Evolutionary conservation across 306 rosid genomes (phyloP).

Genomic region (Quercus rubra): DNA sequence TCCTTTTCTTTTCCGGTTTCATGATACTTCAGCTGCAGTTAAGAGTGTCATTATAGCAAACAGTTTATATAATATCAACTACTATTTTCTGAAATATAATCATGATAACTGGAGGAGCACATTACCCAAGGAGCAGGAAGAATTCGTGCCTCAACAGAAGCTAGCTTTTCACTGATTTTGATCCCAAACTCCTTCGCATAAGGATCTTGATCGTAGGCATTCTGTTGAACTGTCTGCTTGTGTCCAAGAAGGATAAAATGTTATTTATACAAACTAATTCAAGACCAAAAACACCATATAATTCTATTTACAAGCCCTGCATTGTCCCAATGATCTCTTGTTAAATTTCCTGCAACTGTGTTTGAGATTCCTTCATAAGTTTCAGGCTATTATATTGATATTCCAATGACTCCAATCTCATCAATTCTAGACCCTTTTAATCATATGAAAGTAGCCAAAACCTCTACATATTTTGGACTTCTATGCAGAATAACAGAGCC

Average conservation of each 20-base stretch:
- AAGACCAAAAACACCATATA: constrained; percentile 2
- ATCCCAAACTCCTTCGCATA: constrained; percentile 96
- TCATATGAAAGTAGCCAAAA: neutral
- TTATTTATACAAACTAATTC: neutral
- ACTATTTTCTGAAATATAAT: constrained; percentile 1
- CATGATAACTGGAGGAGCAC: constrained; percentile 10
- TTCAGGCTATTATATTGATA: neutral
- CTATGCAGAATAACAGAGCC: neutral
- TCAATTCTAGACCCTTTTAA: neutral
- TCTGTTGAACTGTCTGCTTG: constrained; percentile 77
- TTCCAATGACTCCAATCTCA: neutral
- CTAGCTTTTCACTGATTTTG: constrained; percentile 79
- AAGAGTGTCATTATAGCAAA: constrained; percentile 11
- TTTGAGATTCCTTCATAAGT: neutral
- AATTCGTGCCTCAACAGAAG: constrained; percentile 93
- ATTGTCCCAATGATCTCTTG: neutral
- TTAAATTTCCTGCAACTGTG: neutral
- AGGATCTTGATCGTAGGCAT: constrained; percentile 83
- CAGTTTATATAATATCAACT: neutral
- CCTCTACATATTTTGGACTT: neutral
- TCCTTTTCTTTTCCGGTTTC: constrained; percentile 94
- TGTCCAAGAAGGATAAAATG: constrained; percentile 7
- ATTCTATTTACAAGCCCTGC: neutral
- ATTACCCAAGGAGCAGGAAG: constrained; percentile 99
- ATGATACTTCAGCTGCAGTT: constrained; percentile 82